Evolutionary conservation across 495 filamentous ascomycete species (phyloP), one percentile per base, ranked within the genome.

Genomic region (Diplogelasinospora grovesii): DNA sequence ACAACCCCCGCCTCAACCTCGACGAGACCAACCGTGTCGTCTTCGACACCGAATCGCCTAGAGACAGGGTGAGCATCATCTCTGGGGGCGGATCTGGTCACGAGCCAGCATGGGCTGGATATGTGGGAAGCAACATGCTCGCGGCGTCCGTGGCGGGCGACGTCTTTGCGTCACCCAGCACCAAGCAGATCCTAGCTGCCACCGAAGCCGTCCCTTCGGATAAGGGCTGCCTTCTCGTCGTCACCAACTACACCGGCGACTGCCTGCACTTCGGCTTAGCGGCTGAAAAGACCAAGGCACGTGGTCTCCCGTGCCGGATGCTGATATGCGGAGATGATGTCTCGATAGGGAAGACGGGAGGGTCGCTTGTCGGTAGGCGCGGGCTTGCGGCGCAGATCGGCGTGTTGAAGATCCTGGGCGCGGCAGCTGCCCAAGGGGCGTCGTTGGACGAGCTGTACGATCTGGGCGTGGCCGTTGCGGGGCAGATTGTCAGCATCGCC

Each of bases 241-340:
- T 82, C 46, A 80, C 75, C 24, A 82, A 82, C 49, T 82, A 82
- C 50, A 82, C 78, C 0, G 78, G 78, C 18, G 78, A 82, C 58
- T 78, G 74, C 48, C 60, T 82, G 39, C 77, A 82, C 52, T 82
- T 82, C 41, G 77, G 77, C 1, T 59, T 82, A 14, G 78, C 78
- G 3, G 68, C 71, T 41, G 77, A 82, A 56, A 78, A 79, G 59
- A 75, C 73, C 9, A 65, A 73, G 27, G 74, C 73, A 11, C 58
- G 64, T 39, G 75, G 75, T 16, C 65, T 71, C 38, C 69, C 65
- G 11, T 70, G 74, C 36, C 65, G 63, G 37, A 73, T 77, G 54
- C 68, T 78, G 31, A 73, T 75, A 30, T 78, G 75, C 52, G 74
- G 74, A 16, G 77, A 79, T 37, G 78, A 80, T 45, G 77, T 77